phyloP scores from a whole-genome alignment of 148 eudicot genomes.

The Amaranthus palmeri region DNA sequence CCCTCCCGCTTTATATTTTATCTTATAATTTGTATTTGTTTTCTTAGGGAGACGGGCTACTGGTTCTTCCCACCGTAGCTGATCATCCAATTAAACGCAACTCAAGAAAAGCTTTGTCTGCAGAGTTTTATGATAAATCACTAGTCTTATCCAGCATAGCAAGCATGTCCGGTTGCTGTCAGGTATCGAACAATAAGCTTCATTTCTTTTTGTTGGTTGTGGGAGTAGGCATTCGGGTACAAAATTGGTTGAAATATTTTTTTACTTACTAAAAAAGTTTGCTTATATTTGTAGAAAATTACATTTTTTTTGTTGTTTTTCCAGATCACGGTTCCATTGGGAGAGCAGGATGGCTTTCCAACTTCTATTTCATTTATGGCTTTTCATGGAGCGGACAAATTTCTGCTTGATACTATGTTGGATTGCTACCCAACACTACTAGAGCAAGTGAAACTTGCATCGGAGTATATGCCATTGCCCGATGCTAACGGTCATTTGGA shows the following conservation, averaged over 20 bases:
- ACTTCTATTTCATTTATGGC: conserved; percentile 71
- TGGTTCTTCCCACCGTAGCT: conserved; percentile 70
- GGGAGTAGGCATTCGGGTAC: background rate
- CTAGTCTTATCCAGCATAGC: conserved; percentile 62
- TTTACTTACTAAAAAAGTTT: too few relatives aligned
- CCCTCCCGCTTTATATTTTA: background rate
- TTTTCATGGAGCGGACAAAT: conserved; percentile 75
- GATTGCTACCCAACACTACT: conserved; percentile 65
- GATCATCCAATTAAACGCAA: conserved; percentile 62
- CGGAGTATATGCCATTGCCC: conserved; percentile 38
- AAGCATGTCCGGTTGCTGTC: conserved; percentile 92
- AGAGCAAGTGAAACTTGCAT: conserved; percentile 46
- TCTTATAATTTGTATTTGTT: conserved; percentile 6
- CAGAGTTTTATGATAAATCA: conserved; percentile 62
- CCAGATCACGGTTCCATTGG: conserved; percentile 72
- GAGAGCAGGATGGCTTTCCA: conserved; percentile 57
- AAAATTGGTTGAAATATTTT: too few relatives aligned
- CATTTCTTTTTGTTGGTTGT: background rate
- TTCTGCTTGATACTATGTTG: conserved; percentile 80
- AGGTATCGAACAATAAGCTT: conserved; percentile 38
- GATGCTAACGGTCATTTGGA: conserved; percentile 59
- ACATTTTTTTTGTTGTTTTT: conserved; percentile 15
- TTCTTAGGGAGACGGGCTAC: conserved; percentile 69
- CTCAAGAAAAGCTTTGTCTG: conserved; percentile 38
- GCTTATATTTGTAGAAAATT: background rate